Evolutionary conservation across 1,284 basidiomycete genomes (phyloP).

Genomic region (Ganoderma sp.): DNA sequence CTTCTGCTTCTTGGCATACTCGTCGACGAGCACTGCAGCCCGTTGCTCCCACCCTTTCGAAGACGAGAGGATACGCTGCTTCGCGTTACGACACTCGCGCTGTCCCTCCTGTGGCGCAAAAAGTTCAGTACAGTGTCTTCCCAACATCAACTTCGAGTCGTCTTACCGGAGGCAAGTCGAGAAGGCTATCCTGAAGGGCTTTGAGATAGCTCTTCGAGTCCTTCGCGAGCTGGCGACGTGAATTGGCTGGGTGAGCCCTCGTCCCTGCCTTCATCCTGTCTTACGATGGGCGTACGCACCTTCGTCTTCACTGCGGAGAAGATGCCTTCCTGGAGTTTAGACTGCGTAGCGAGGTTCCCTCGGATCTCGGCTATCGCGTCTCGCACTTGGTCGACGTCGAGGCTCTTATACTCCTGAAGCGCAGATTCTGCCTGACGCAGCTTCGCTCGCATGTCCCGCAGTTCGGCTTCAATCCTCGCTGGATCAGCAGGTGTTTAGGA

Average conservation of each 20-base stretch:
- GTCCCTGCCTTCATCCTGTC: background rate
- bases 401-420: background rate
- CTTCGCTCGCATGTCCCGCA: background rate
- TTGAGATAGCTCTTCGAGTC: background rate
- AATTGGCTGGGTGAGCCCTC: background rate
- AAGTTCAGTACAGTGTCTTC: no score
- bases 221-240: background rate
- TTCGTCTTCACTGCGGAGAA: background rate
- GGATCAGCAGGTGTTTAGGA: background rate
- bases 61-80: background rate
- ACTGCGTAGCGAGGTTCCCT: background rate
- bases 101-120: background rate
- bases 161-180: background rate
- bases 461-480: background rate
- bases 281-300: background rate
- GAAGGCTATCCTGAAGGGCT: background rate
- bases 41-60: background rate
- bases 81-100: background rate
- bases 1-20: conserved; percentile 5
- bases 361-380: background rate
- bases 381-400: background rate
- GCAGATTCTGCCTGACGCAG: background rate
- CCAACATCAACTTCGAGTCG: background rate
- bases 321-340: background rate
- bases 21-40: background rate